Evolutionary conservation across 371 early-diverging fungal genomes (phyloP).

Genomic region (Syncephalastrum monosporum): DNA sequence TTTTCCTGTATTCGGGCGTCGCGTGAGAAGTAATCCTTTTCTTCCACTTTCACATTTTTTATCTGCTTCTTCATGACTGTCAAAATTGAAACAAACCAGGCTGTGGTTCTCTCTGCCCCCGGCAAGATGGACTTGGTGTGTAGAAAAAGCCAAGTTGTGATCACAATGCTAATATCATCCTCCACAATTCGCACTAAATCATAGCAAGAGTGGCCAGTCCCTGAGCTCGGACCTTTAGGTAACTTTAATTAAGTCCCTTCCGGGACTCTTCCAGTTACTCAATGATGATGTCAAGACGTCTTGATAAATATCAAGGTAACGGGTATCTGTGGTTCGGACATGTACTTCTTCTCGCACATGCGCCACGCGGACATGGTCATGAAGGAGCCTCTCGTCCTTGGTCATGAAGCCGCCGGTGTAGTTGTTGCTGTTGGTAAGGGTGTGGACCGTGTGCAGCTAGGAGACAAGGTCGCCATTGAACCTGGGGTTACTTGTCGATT

Average conservation of each 20-base stretch:
- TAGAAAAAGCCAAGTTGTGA: too few relatives aligned
- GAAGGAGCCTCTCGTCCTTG: slow-evolving; percentile 61
- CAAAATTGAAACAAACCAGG: too few relatives aligned
- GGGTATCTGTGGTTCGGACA: slow-evolving; percentile 51
- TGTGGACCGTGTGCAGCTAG: slow-evolving; percentile 57
- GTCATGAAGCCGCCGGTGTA: slow-evolving; percentile 77
- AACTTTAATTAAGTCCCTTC: slow-evolving; percentile 2
- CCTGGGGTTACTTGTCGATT: slow-evolving; percentile 70
- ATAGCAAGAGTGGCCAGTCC: slow-evolving; percentile 26
- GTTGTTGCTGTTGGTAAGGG: slow-evolving; percentile 55
- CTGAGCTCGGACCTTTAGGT: slow-evolving; percentile 23
- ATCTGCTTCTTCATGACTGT: too few relatives aligned
- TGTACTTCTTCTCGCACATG: slow-evolving; percentile 44
- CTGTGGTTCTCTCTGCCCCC: too few relatives aligned
- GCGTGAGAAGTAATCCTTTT: too few relatives aligned
- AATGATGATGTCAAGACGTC: slow-evolving; percentile 24
- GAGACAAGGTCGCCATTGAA: slow-evolving; percentile 64
- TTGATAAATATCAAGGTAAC: slow-evolving; percentile 45
- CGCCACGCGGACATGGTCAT: slow-evolving; percentile 33
- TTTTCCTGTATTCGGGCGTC: too few relatives aligned
- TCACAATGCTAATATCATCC: too few relatives aligned
- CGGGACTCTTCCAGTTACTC: neutral
- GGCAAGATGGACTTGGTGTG: too few relatives aligned
- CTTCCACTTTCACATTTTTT: too few relatives aligned
- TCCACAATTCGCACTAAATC: too few relatives aligned